These are phyloP conservation scores for Triticum dicoccoides DNA, from an alignment of 176 grass and related monocot species.

Conservation along the genomic window DNA sequence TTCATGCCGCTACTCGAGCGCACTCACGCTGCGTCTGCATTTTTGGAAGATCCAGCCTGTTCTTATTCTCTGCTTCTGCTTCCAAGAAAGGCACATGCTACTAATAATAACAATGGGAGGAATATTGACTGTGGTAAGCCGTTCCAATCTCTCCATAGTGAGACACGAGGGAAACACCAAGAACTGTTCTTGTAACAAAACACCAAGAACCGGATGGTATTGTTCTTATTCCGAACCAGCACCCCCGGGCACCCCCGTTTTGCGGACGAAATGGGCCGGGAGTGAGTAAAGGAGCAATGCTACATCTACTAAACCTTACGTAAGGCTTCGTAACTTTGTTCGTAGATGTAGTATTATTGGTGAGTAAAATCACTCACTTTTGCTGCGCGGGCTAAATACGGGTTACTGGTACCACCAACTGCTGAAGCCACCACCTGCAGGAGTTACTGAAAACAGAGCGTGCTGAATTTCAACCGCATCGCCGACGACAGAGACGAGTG, in stretches of 20 bases:
- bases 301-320: too few relatives aligned
- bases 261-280: background rate
- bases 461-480: background rate
- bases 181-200: background rate
- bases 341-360: too few relatives aligned
- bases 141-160: background rate
- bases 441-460: background rate
- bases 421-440: background rate
- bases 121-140: background rate
- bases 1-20: background rate
- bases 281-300: background rate
- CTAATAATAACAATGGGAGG: constrained; percentile 5
- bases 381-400: background rate
- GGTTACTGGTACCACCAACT: too few relatives aligned
- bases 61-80: background rate
- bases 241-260: background rate
- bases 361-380: too few relatives aligned
- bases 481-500: background rate
- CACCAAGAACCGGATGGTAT: background rate
- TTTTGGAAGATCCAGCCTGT: background rate
- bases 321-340: too few relatives aligned
- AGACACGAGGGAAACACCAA: background rate
- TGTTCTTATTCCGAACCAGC: background rate
- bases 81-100: background rate
- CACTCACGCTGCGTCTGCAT: background rate